phyloP scores from a whole-genome alignment of 2,329 filamentous ascomycete genomes.

The Fusarium virguliforme region DNA sequence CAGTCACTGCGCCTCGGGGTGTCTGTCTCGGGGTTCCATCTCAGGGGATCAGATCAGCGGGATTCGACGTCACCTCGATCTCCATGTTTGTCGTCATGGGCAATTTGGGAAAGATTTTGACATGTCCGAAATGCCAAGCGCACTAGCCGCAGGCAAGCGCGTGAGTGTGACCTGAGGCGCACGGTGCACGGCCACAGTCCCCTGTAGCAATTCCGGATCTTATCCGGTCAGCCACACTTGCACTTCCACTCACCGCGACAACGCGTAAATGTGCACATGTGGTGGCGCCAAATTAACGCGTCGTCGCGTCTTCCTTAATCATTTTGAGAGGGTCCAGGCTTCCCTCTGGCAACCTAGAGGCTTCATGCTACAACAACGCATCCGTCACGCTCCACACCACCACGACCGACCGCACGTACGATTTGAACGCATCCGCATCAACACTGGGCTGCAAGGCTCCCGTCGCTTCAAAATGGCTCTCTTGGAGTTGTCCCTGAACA shows the following conservation, averaged over 20 bases:
- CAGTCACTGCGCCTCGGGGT: conserved; percentile 20
- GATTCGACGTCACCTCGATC: conserved; percentile 46
- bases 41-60: conserved; percentile 24
- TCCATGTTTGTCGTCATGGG: conserved; percentile 38
- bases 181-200: conserved; percentile 38
- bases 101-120: conserved; percentile 39
- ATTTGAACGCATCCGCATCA: conserved; percentile 8
- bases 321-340: conserved; percentile 31
- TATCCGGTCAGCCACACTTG: conserved; percentile 30
- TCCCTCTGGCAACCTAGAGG: conserved; percentile 34
- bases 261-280: conserved; percentile 45
- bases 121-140: conserved; percentile 39
- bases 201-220: conserved; percentile 27
- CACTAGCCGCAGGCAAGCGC: conserved; percentile 36
- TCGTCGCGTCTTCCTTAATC: conserved; percentile 49
- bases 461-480: conserved; percentile 62
- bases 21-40: conserved; percentile 27
- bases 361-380: conserved; percentile 37
- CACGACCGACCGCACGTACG: background rate
- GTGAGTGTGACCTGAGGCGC: conserved; percentile 11
- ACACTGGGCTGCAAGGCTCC: conserved; percentile 22
- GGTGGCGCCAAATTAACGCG: conserved; percentile 56
- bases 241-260: conserved; percentile 8
- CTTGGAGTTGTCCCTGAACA: conserved; percentile 64
- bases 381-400: conserved; percentile 6